Conservation (phyloP, 345 rosid species). For the Laguncularia racemosa region DNA sequence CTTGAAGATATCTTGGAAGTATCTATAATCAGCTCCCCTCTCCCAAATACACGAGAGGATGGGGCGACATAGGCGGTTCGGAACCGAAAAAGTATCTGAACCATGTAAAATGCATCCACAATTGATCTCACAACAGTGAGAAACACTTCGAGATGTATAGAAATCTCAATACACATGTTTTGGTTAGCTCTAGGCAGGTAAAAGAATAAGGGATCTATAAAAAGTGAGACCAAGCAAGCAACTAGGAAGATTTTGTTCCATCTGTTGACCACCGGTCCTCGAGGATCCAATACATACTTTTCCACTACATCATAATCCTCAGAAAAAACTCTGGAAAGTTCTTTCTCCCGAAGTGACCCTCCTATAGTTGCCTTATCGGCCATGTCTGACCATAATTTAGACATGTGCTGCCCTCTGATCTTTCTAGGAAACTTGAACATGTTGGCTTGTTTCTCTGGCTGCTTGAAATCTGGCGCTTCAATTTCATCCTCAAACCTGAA, state of each 20-base stretch:
- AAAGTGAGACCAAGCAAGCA: conserved; percentile 49
- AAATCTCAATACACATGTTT: conserved; percentile 24
- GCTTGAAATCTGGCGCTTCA: conserved; percentile 10
- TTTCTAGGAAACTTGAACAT: conserved; percentile 12
- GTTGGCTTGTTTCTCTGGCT: background rate
- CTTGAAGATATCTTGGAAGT: conserved; percentile 34
- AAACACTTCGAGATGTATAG: conserved; percentile 22
- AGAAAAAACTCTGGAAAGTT: conserved; percentile 45
- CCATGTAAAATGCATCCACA: conserved; percentile 37
- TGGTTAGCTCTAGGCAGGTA: conserved; percentile 27
- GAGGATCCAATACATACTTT: conserved; percentile 38
- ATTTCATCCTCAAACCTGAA: conserved; percentile 30
- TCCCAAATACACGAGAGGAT: conserved; percentile 54
- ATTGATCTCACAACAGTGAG: conserved; percentile 29
- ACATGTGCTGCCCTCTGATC: conserved; percentile 6
- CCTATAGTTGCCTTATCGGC: conserved; percentile 6
- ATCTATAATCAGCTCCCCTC: conserved; percentile 56
- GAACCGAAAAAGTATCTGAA: conserved; percentile 35
- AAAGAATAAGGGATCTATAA: conserved; percentile 53
- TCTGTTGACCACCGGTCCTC: conserved; percentile 27
- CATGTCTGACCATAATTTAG: conserved; percentile 4
- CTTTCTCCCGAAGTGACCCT: conserved; percentile 17
- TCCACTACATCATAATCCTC: conserved; percentile 41
- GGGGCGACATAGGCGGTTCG: conserved; percentile 56
- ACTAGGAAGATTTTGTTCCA: conserved; percentile 54